Evolutionary conservation across 345 rosid species (phyloP).

Genomic region (Kandelia obovata): DNA sequence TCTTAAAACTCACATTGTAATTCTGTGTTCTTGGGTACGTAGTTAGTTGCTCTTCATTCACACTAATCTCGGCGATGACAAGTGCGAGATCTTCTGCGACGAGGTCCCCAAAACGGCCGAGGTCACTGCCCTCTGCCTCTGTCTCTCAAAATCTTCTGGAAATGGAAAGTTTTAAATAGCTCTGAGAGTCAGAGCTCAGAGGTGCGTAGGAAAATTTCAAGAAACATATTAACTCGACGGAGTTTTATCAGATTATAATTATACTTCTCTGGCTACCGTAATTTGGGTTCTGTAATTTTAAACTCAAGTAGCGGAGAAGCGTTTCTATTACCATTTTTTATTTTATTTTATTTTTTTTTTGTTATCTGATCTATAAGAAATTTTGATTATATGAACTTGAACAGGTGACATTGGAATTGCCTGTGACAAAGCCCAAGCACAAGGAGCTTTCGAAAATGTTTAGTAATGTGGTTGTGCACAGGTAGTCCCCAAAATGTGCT

Average conservation of each 20-base stretch:
- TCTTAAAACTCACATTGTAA: not conserved
- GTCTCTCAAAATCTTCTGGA: not conserved
- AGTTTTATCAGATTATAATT: no score
- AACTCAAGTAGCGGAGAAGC: no score
- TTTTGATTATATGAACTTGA: not conserved
- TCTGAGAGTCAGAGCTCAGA: no score
- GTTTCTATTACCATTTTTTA: no score
- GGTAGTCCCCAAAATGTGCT: not conserved
- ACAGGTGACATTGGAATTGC: not conserved
- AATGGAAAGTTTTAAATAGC: no score
- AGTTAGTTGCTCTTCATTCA: constrained; percentile 81
- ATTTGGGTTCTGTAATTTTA: no score
- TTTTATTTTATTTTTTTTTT: no score
- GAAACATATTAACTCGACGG: no score
- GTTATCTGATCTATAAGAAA: not conserved
- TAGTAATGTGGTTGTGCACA: not conserved
- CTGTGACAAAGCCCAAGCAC: not conserved
- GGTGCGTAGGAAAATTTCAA: no score
- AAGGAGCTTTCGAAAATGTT: not conserved
- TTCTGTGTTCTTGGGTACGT: not conserved
- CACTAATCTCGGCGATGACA: constrained; percentile 90
- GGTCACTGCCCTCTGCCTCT: constrained; percentile 31
- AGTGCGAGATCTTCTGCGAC: constrained; percentile 92
- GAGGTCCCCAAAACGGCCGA: constrained; percentile 85
- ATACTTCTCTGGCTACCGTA: no score